phyloP scores from a whole-genome alignment of 2,329 filamentous ascomycete species.

The Penicillium sp. region DNA sequence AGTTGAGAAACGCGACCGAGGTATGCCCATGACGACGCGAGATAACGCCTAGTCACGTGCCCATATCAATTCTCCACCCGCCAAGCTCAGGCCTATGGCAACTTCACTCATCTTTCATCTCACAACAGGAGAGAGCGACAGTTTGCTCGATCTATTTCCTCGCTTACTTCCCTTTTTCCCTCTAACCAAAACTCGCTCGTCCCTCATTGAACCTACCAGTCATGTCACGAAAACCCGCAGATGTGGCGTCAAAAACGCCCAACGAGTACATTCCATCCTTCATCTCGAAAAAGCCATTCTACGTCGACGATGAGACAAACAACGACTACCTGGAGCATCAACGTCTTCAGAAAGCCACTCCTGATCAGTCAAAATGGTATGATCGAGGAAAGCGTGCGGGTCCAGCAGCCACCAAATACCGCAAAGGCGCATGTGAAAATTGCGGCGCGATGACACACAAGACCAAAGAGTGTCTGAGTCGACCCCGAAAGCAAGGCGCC shows the following conservation, averaged over 20 bases:
- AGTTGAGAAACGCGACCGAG: conserved; percentile 4
- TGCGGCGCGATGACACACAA: conserved; percentile 97
- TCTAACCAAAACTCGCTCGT: neutral
- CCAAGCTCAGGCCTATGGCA: conserved; percentile 1
- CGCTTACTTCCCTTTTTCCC: neutral
- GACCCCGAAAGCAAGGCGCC: conserved; percentile 79
- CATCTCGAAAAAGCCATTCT: conserved; percentile 97
- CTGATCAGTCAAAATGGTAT: conserved; percentile 76
- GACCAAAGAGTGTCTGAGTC: conserved; percentile 81
- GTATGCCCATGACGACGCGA: conserved; percentile 14
- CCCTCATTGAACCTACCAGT: neutral
- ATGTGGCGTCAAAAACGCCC: conserved; percentile 64
- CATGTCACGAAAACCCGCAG: conserved; percentile 45
- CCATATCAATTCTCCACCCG: conserved; percentile 4
- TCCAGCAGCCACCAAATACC: conserved; percentile 87
- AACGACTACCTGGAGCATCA: conserved; percentile 95
- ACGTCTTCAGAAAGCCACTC: conserved; percentile 63
- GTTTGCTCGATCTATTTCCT: neutral
- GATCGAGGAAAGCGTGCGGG: conserved; percentile 76
- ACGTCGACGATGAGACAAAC: conserved; percentile 67
- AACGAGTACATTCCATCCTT: conserved; percentile 98
- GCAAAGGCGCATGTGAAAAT: conserved; percentile 97
- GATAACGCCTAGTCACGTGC: conserved; percentile 28
- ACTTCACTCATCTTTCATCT: conserved; percentile 7
- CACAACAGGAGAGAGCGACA: neutral